Base-by-base conservation (phyloP, 2,329 filamentous ascomycete genomes). In the Arthrocladium fulminans region DNA sequence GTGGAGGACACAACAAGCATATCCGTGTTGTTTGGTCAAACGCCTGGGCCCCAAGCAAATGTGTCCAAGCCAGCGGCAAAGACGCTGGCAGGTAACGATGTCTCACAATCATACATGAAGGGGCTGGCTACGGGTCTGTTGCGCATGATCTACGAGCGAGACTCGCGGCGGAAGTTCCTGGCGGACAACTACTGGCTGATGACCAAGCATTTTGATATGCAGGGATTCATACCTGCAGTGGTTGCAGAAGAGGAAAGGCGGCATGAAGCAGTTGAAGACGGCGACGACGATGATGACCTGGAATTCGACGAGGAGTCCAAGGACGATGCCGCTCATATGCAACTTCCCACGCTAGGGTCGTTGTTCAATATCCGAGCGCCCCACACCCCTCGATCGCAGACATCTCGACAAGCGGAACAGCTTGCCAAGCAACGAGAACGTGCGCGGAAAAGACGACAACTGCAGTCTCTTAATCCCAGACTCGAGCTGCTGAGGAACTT, bases 401-500 rank as follows among this genome's bases (percentile, higher is more conserved):
- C 49, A 13, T 55, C 54, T 17, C 51, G 55, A 45, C 37, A 53
- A 20, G 48, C 48, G 4, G 52, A 55, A 9, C 39, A 48, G 12
- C 27, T 51, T 3, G 51, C 57, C 35, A 54, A 48, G 19, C 52
- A 51, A 40, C 49, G 49, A 27, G 27, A 48, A 22, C 80, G 87
- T 59, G 77, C 80, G 54, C 81, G 80, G 60, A 74, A 77, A 5
- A 81, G 81, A 37, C 75, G 83, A 30, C 78, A 86, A 52, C 69
- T 94, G 20, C 86, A 89, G 41, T 77, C 84, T 12, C 80, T 95
- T 52, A 87, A 85, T 0, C 90, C 92, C 0, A 83, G 90, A 57
- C 72, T 96, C 8, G 89, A 96, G 61, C 86, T 98, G 3, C 68
- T 98, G 44, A 84, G 92, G 57, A 94, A 97, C 60, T 94, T 98